Evolutionary conservation across 2,329 filamentous ascomycete genomes (phyloP), one percentile per base, ranked within the genome.

Genomic region (Colletotrichum musae): DNA sequence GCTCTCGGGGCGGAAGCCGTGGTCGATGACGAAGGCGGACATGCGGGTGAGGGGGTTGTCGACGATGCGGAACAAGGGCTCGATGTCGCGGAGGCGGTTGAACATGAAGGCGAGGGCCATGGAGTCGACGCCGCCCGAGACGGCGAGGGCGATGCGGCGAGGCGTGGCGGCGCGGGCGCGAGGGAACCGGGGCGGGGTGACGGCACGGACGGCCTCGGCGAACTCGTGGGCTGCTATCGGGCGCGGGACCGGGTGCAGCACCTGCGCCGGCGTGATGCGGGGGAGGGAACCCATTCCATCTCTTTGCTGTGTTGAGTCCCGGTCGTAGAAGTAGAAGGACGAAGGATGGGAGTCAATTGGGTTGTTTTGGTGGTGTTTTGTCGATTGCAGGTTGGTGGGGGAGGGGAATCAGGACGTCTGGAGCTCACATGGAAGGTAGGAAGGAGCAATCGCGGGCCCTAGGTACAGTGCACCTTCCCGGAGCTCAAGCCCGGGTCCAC

Each of bases 51-150:
- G 75, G 15, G 83, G 80, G 68, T 85, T 83, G 73, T 86, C 86
- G 41, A 81, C 81, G 28, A 89, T 75, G 51, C 72, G 80, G 71
- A 83, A 75, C 28, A 73, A 68, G 2, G 75, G 75, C 53, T 82
- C 75, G 3, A 71, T 69, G 3, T 70, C 77, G 45, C 80, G 79
- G 43, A 87, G 74, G 53, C 83, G 80, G 57, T 85, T 86, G 77
- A 93, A 93, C 43, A 98, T 86, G 70, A 85, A 90, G 64, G 94
- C 94, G 70, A 99, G 85, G 32, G 95, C 95, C 95, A 98, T 99
- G n/a, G 95, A 98, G 80, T 99, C 96, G 47, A 96, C 93, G 7
- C 96, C 96, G 26, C 96, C 96, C 76, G 95, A 98, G 70, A 98
- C 85, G 16, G 95, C 96, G 68, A 98, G 83, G 62, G 87, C 92